Base-by-base conservation (phyloP, 495 filamentous ascomycete genomes). In the Penicillium steckii region DNA sequence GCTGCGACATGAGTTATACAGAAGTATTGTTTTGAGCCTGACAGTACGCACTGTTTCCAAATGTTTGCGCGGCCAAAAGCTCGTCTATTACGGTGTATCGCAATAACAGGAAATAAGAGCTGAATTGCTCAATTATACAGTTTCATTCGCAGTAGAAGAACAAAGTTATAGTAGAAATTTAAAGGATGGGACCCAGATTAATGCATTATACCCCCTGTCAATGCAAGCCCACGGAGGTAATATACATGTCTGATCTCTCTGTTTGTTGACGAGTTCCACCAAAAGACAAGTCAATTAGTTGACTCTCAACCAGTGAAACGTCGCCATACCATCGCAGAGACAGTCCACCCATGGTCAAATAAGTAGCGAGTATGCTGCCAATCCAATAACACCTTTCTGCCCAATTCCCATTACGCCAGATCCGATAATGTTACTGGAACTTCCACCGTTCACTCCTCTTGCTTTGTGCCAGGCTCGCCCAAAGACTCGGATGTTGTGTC, bases 321-420 rank as follows among this genome's bases (percentile, higher is more conserved):
- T 29, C 30, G 46, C 37, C 41, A 15, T 50, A 55, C 49, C 38
- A 33, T 22, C 24, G 48, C 15, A 25, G 51, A 48, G 54, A 60
- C 52, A 46, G 44, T 44, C 57, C 53, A 15, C 58, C 53, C 56
- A 53, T 62, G 48, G 44, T 44, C 52, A 35, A 62, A 56, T 41
- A 49, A 37, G 48, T 69, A 62, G 49, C 55, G 53, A 60, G 53
- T 48, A 61, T 57, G 55, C 54, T 56, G 50, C 38, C 44, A 60
- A 65, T 59, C 69, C 61, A 52, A 69, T 61, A 76, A 74, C 69
- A 72, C 72, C 71, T 64, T 64, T 61, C 65, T 67, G 65, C 70
- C 57, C 65, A 57, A 67, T 62, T 59, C 62, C 70, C 66, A 44
- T 70, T 75, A 66, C 72, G 72, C 74, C 71, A 62, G 60, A 53